Base-by-base conservation (phyloP, 2,329 filamentous ascomycete genomes). In the Fusarium equiseti region DNA sequence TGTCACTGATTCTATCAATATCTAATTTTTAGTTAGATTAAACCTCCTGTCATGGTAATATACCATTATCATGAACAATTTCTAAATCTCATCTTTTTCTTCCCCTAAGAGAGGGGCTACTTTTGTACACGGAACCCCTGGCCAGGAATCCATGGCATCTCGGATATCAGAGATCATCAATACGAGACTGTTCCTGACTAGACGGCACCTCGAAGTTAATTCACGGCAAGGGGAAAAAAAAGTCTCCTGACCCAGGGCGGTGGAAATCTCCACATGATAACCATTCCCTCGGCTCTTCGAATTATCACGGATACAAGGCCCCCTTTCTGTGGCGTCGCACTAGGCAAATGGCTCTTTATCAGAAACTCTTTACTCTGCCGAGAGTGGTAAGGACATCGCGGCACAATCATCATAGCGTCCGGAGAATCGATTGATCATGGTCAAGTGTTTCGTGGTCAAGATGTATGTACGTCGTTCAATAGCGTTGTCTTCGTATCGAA, bases 121-220 rank as follows among this genome's bases (percentile, higher is more conserved):
- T 32, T 32, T n/a, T 46, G 42, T 52, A 38, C 32, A 66, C 44
- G 31, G n/a, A 48, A 43, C 52, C 62, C 49, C 62, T 60, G 45
- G 42, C n/a, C n/a, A n/a, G 26, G 31, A 46, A 55, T 16, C 56
- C 67, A 71, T 66, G 62, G 38, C 52, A 55, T 51, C 40, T 48
- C 55, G 57, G 56, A 44, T 42, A 67, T 56, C 40, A 35, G 46
- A 48, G 52, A 42, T 60, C 46, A 15, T 66, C 31, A 60, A 70
- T 70, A 70, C 67, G 67, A 70, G 67, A 56, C 48, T 60, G 62
- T 70, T 50, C 55, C 53, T 70, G 67, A 58, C 67, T 52, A 58
- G 35, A 54, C 35, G 18, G 35, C 18, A 38, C 42, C 26, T 54
- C n/a, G 12, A 63, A 59, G 40, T 55, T 46, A 58, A 59, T 42